Evolutionary conservation across 148 eudicot species (phyloP).

Genomic region (Cornus florida): DNA sequence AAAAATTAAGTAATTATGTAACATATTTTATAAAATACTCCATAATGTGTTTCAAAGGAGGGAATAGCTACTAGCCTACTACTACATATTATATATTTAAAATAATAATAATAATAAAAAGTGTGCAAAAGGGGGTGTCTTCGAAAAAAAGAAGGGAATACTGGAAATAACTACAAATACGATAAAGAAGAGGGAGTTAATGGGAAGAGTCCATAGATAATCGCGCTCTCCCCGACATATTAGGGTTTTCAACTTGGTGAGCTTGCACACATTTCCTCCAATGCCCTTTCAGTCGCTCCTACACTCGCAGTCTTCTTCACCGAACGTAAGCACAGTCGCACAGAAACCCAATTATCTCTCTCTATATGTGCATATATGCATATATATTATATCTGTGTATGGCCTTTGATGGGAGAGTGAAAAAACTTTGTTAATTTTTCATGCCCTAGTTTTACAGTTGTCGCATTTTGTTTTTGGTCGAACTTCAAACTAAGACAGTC

Average conservation of each 20-base stretch:
- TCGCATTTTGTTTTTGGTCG: background rate
- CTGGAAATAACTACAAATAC: background rate
- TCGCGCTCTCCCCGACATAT: slow-evolving; percentile 8
- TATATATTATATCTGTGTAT: background rate
- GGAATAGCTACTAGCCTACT: no score
- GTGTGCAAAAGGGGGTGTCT: background rate
- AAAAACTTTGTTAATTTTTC: background rate
- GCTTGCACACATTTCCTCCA: background rate
- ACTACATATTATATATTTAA: no score
- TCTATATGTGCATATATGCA: background rate
- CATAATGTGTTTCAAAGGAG: no score
- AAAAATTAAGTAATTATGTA: no score
- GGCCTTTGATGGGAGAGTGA: background rate
- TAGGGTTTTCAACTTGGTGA: slow-evolving; percentile 7
- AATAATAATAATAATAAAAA: no score
- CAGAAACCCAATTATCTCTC: background rate
- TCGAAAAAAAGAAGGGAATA: background rate
- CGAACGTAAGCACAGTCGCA: slow-evolving; percentile 3
- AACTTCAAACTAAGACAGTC: no score
- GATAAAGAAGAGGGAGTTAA: background rate
- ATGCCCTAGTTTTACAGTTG: background rate
- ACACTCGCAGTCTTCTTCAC: slow-evolving; percentile 2
- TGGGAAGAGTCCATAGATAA: background rate
- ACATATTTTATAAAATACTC: no score
- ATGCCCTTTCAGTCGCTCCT: background rate